Base-by-base conservation (phyloP, 2,329 filamentous ascomycete genomes). In the Thermomyces lanuginosus region DNA sequence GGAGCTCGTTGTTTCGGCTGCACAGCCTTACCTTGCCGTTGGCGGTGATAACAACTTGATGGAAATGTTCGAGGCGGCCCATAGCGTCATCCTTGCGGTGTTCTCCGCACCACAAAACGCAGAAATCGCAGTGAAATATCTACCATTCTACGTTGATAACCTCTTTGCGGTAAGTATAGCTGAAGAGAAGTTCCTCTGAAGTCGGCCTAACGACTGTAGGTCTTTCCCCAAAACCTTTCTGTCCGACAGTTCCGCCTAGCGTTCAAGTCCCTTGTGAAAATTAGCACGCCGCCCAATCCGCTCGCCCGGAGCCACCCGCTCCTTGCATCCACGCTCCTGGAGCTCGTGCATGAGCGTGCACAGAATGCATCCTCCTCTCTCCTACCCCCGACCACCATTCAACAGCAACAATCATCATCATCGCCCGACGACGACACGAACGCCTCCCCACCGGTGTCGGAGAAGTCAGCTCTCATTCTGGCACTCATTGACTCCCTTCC, bases 231-330 rank as follows among this genome's bases (percentile, higher is more conserved):
- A 1, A 76, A 76, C 32, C 70, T 92, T 11, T 84, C 80, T 0
- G 65, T 79, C 1, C 72, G 83, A 9, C 84, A 93, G 48, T 92
- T 93, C 58, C 70, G 83, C 16, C 63, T 92, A 6, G 84, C 83
- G 7, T 84, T 92, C 60, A 80, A 76, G 47, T 86, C 81, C 2
- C 61, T 92, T 23, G 70, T 92, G 49, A 76, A 77, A 41, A 75
- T 91, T 32, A 72, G 82, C 7, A 75, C 77, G 2, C 81, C 83
- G 2, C 84, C 83, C 0, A 82, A 78, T 19, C 66, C 72, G 1
- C 66, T 91, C 21, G 72, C 77, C 17, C 72, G 69, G 24, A 65
- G 65, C 4, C 75, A 89, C 36, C 80, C 80, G 1, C 64, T 77
- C 31, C 65, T 92, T n/a, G 74, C 80, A 2, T 79, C 84, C 35